Evolutionary conservation across 768 basidiomycete genomes (phyloP), one percentile per base, ranked within the genome.

Genomic region (Glaciozyma antarctica): DNA sequence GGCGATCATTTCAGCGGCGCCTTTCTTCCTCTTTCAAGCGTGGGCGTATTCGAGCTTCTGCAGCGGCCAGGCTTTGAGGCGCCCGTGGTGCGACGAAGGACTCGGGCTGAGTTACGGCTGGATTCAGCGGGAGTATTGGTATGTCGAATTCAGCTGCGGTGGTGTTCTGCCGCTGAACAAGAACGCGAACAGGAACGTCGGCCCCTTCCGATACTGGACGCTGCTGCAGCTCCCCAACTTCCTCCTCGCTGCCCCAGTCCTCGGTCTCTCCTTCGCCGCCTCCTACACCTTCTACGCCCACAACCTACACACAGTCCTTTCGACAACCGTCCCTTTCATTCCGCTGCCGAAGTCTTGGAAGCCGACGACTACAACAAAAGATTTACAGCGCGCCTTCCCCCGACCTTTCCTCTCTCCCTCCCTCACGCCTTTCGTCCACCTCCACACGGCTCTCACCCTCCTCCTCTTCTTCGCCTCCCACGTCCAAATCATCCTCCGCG

Each of bases 201-300:
- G 93, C 21, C 83, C 93, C 69, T 76, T 99, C 66, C 82, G 80
- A 4, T 98, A 98, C 76, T 99, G 90, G 90, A 86, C 86, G 0
- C 66, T 78, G 28, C 77, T 81, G 38, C 93, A 99, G 76, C 71
- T 90, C 3, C 95, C 95, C 54, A 95, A 97, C 76, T 88, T 97
- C 74, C 68, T 90, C 65, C 80, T 98, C 62, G 84, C 87, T 21
- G 72, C 83, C 0, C 94, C 94, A 0, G 80, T 86, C 0, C 81
- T 94, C 60, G 49, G 77, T 57, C 77, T 76, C 43, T 75, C 74
- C 21, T 81, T 67, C 77, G 85, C 8, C 41, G 84, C 82, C 24
- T 74, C 66, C 5, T 66, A 54, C 51, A n/a, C 59, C n/a, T 74
- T 69, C 66, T 71, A 73, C 61, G 19, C 28, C 34, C 58, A 32